Base-by-base conservation (phyloP, 139 green algal species). In the Coelastrella sp. region DNA sequence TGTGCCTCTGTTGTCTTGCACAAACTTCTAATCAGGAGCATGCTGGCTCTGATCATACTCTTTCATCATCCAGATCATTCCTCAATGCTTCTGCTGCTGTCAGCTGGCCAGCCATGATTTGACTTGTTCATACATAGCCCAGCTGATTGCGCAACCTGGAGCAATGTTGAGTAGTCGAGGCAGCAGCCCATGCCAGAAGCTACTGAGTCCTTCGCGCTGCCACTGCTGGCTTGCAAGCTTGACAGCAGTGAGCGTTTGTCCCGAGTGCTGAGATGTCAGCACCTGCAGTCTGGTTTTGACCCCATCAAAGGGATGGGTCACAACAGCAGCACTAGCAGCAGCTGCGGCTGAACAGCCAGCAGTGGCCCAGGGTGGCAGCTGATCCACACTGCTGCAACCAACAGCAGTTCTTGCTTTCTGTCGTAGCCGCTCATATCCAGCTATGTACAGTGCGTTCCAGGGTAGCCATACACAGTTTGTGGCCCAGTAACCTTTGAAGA, bases 281-380 rank as follows among this genome's bases (percentile, higher is more conserved):
- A 96, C 94, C 90, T 97, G 94, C 60, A 96, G 87, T 40, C 94
- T 88, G 21, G 94, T 97, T 87, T 98, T 98, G 25, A 96, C 91
- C 11, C 97, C 94, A 79, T 98, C 94, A 25, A 90, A 86, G 0
- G 94, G 94, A 69, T 96, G 93, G 1, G 94, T 98, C 13, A 89
- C 69, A 2, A 94, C 43, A 30, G 72, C 84, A 68, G 77, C 41
- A 40, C 30, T 76, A 34, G 48, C 69, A 59, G 83, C 68, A 11
- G 64, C 67, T 38, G 38, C 82, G 37, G 88, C 88, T 2, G 90
- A 93, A 78, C 90, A 93, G 4, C 64, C 7, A 0, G 40, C 83
- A 57, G 92, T 45, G 4, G 80, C 69, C 83, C 75, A 86, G 2
- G 86, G 48, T 32, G 84, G 86, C 67, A 92, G 75, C 67, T 79